A percentile compares a stretch with the other conserved stretches of the same genome.
These are phyloP conservation scores for Akanthomyces lecanii DNA, from an alignment of 2,329 filamentous ascomycete species.

Conservation along the genomic window DNA sequence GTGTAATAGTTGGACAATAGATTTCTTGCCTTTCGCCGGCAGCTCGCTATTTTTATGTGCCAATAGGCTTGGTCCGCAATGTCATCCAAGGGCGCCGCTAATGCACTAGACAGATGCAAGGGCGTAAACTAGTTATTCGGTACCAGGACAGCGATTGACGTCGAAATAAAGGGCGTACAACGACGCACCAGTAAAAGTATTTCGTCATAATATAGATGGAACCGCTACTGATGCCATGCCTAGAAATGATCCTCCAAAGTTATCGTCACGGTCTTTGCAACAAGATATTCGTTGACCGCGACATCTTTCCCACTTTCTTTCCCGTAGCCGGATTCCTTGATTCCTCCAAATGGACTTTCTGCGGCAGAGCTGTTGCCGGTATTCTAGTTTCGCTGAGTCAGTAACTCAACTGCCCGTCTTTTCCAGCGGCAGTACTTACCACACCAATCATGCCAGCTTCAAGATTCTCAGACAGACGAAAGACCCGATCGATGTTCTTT, in stretches of 20 bases:
- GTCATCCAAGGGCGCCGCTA: background rate
- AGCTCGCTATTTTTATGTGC: background rate
- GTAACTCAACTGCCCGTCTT: background rate
- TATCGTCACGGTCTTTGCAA: conserved; percentile 43
- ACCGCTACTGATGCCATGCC: background rate
- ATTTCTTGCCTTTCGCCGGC: background rate
- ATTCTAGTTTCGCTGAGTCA: conserved; percentile 22
- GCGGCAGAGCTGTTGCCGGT: conserved; percentile 38
- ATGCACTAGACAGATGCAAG: background rate
- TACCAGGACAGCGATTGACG: background rate
- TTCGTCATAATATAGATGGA: background rate
- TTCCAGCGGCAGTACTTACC: conserved; percentile 29
- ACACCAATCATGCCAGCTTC: conserved; percentile 41
- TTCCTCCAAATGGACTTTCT: conserved; percentile 44
- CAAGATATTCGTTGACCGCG: conserved; percentile 43
- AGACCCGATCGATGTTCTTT: conserved; percentile 37
- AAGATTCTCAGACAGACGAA: conserved; percentile 43
- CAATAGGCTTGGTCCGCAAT: background rate
- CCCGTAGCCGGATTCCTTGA: conserved; percentile 45
- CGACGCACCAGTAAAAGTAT: background rate
- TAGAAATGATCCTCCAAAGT: conserved; percentile 37
- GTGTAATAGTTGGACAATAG: background rate
- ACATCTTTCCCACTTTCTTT: conserved; percentile 47
- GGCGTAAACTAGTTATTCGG: background rate
- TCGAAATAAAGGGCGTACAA: background rate